These are phyloP conservation scores for Suhomyces ambrosiae DNA, from an alignment of 1,139 yeast genomes.

Conservation along the genomic window DNA sequence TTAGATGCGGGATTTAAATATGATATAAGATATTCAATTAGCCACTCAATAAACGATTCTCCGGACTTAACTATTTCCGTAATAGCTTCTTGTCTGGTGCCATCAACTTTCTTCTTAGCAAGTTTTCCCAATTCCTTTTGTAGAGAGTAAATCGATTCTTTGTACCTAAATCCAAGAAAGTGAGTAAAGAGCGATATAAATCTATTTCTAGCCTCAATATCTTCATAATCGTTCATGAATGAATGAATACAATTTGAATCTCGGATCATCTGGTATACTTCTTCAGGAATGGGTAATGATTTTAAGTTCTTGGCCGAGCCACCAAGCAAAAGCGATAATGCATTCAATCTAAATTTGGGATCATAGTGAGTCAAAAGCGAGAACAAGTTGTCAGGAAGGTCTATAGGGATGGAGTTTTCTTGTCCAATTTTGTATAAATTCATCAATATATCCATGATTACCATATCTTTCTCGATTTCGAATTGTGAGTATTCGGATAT, in stretches of 20 bases:
- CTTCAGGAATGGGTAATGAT: constrained; percentile 43
- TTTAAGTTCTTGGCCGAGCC: constrained; percentile 58
- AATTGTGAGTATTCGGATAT: constrained; percentile 23
- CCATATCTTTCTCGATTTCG: constrained; percentile 31
- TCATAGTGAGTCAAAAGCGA: constrained; percentile 46
- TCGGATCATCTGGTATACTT: constrained; percentile 45
- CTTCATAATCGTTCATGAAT: constrained; percentile 57
- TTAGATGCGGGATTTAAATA: constrained; percentile 67
- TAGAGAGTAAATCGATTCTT: constrained; percentile 65
- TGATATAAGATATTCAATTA: constrained; percentile 40
- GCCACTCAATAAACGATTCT: constrained; percentile 43
- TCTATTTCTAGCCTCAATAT: constrained; percentile 67
- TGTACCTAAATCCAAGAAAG: constrained; percentile 56
- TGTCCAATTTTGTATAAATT: constrained; percentile 59
- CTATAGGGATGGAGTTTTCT: constrained; percentile 35
- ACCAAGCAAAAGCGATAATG: constrained; percentile 61
- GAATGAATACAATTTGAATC: constrained; percentile 41
- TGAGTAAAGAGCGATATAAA: constrained; percentile 61
- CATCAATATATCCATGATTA: constrained; percentile 21
- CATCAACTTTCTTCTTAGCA: constrained; percentile 2
- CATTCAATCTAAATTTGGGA: constrained; percentile 53
- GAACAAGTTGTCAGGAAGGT: constrained; percentile 41
- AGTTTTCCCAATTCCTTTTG: constrained; percentile 48
- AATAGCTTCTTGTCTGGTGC: constrained; percentile 11
- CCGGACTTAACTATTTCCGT: constrained; percentile 27